phyloP scores from a whole-genome alignment of 2,329 filamentous ascomycete species.

The Fusarium veterinarium region DNA sequence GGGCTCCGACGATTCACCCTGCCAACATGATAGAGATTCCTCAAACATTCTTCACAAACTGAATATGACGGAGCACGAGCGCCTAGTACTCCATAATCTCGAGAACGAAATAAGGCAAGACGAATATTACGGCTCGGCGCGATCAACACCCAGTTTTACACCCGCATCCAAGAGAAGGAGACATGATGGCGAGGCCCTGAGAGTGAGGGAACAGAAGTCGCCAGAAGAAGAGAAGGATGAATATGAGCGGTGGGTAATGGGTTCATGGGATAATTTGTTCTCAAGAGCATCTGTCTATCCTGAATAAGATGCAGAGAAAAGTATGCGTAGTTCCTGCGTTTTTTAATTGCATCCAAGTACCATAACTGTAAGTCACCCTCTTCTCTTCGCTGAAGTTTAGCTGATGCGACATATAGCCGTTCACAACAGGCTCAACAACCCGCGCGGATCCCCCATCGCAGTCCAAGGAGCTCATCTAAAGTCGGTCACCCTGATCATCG shows the following conservation, averaged over 20 bases:
- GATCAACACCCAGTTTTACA: not conserved
- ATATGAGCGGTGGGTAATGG: not conserved
- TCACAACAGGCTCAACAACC: fast-evolving
- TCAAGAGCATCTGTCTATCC: not conserved
- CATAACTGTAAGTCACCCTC: fast-evolving
- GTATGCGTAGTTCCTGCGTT: fast-evolving
- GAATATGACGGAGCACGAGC: not conserved
- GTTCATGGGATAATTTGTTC: not conserved
- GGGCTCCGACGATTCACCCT: not conserved
- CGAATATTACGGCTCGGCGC: fast-evolving
- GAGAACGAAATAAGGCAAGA: not conserved
- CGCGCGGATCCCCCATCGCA: no score
- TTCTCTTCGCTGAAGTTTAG: fast-evolving
- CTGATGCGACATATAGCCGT: fast-evolving
- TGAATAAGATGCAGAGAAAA: fast-evolving
- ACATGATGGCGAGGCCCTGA: not conserved
- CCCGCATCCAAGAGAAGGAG: not conserved
- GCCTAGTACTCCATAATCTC: not conserved
- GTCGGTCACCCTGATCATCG: not conserved
- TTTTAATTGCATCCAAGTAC: fast-evolving
- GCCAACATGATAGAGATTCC: fast-evolving
- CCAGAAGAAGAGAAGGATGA: not conserved
- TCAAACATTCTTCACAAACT: not conserved
- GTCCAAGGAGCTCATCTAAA: fast-evolving
- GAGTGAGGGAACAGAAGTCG: not conserved